These are phyloP conservation scores for Omphalotus olearius DNA, from an alignment of 1,284 basidiomycete genomes.

Conservation along the genomic window DNA sequence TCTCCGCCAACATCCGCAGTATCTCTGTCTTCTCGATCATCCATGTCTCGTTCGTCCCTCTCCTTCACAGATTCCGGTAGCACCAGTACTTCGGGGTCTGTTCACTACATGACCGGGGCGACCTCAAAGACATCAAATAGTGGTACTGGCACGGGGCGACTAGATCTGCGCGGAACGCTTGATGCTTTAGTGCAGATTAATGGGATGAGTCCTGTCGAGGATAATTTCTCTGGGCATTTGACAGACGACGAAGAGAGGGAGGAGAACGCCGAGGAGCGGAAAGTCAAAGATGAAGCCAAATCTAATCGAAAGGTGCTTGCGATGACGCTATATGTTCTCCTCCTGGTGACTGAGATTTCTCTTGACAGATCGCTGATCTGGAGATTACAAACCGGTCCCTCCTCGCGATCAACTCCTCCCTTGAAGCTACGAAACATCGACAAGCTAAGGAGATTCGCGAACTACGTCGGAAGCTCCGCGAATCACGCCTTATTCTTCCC, in stretches of 20 bases:
- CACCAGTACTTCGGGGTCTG: conserved; percentile 16
- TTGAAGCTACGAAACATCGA: conserved; percentile 71
- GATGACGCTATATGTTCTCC: not conserved
- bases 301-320: conserved; percentile 68
- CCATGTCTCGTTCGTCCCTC: conserved; percentile 48
- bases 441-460: conserved; percentile 80
- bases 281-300: conserved; percentile 65
- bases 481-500: conserved; percentile 71
- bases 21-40: conserved; percentile 69
- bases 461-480: conserved; percentile 68
- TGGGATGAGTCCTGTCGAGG: conserved; percentile 21
- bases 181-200: conserved; percentile 29
- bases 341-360: not conserved
- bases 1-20: conserved; percentile 68
- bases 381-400: conserved; percentile 81
- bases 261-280: conserved; percentile 41
- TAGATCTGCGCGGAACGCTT: conserved; percentile 4
- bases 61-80: conserved; percentile 30
- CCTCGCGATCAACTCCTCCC: conserved; percentile 67
- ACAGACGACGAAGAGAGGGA: conserved; percentile 25
- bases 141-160: not conserved
- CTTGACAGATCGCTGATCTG: conserved; percentile 69
- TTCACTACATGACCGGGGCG: not conserved
- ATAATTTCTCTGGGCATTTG: conserved; percentile 23
- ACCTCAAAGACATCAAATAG: not conserved